A percentile compares a stretch with the other conserved stretches of the same genome.
Conservation (phyloP, 1,284 basidiomycete species). For the Ganoderma lucidum region DNA sequence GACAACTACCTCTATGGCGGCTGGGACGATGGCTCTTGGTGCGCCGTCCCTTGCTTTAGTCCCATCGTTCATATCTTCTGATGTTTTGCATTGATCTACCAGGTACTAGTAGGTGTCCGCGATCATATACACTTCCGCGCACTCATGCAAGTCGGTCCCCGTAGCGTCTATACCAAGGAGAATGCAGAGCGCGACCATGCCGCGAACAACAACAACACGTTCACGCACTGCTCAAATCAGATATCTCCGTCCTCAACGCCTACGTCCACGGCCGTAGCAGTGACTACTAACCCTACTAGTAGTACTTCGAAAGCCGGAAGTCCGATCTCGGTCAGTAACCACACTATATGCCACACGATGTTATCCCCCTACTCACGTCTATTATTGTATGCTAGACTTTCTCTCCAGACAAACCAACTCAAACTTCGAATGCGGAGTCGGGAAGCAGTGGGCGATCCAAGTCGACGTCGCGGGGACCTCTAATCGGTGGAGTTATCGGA, state of each 20-base stretch:
- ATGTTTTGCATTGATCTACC: not conserved
- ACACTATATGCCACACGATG: not conserved
- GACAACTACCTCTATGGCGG: constrained; percentile 27
- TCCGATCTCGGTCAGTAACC: not conserved
- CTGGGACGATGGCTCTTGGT: constrained; percentile 30
- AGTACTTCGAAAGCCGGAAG: not conserved
- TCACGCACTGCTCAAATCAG: constrained; percentile 25
- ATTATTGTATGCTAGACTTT: not conserved
- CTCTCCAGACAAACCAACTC: not conserved
- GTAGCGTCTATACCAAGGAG: constrained; percentile 24
- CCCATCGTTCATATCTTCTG: not conserved
- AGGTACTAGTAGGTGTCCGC: not conserved
- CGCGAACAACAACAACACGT: constrained; percentile 22
- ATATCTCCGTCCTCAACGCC: not conserved
- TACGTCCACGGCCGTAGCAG: not conserved
- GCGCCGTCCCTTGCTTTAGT: not conserved
- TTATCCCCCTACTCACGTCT: not conserved
- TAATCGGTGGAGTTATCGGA: constrained; percentile 4
- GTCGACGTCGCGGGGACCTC: not conserved
- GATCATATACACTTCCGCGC: not conserved
- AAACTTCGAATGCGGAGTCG: not conserved
- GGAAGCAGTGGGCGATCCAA: not conserved
- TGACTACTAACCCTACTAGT: not conserved
- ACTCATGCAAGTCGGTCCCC: not conserved
- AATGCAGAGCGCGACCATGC: constrained; percentile 21